Evolutionary conservation across 768 basidiomycete species (phyloP).

Genomic region (Serendipita sp.): DNA sequence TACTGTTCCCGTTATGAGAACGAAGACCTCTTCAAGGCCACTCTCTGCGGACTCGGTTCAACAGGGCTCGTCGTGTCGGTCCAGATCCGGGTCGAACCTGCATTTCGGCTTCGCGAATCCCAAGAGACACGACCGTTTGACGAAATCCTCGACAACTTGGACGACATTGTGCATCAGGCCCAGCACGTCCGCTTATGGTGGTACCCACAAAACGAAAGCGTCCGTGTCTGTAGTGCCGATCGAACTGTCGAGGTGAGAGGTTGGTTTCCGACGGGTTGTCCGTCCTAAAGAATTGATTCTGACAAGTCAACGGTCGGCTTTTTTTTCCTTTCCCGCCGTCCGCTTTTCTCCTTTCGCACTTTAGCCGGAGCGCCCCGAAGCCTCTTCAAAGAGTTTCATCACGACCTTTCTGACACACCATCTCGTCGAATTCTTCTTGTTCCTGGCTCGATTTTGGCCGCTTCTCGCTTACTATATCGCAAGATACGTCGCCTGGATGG

Average conservation of each 20-base stretch:
- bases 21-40: constrained; percentile 71
- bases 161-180: constrained; percentile 40
- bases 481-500: constrained; percentile 53
- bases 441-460: constrained; percentile 51
- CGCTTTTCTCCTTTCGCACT: not conserved
- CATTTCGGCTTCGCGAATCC: constrained; percentile 64
- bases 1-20: constrained; percentile 41
- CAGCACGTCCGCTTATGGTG: constrained; percentile 94
- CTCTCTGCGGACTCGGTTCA: constrained; percentile 77
- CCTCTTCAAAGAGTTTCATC: constrained; percentile 49
- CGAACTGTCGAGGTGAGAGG: constrained; percentile 58
- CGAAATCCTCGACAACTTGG: constrained; percentile 40
- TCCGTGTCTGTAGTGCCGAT: constrained; percentile 59
- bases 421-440: constrained; percentile 68
- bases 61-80: constrained; percentile 79
- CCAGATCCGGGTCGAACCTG: constrained; percentile 61
- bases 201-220: constrained; percentile 65
- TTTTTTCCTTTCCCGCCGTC: not conserved
- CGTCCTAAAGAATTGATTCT: constrained; percentile 3
- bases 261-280: constrained; percentile 3
- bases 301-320: constrained; percentile 8
- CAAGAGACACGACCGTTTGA: constrained; percentile 50
- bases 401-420: constrained; percentile 62
- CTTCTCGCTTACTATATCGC: constrained; percentile 49
- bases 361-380: constrained; percentile 20